Evolutionary conservation across 441 rosid species (phyloP).

Genomic region (Bocquillonia castaneifolia): DNA sequence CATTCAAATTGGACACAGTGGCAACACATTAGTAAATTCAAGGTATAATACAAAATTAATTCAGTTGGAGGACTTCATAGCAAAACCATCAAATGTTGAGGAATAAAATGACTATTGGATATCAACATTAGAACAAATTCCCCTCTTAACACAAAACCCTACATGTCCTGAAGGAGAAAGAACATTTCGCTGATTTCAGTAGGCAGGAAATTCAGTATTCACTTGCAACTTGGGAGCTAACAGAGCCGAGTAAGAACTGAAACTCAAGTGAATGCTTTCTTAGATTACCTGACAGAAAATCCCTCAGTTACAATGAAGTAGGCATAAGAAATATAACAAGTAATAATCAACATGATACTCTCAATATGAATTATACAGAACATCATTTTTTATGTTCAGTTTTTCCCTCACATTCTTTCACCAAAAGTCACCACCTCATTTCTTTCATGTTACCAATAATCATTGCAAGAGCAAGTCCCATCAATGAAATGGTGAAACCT

Average conservation of each 20-base stretch:
- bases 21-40: no score
- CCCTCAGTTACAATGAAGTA: not conserved
- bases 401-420: not conserved
- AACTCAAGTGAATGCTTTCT: not conserved
- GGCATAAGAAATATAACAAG: not conserved
- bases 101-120: no score
- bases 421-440: not conserved
- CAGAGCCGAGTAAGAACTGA: not conserved
- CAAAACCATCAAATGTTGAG: no score
- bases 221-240: not conserved
- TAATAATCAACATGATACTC: not conserved
- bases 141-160: no score
- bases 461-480: constrained; percentile 60
- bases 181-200: not conserved
- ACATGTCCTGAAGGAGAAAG: not conserved
- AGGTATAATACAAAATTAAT: no score
- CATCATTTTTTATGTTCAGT: not conserved
- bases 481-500: constrained; percentile 67
- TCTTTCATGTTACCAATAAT: constrained; percentile 43
- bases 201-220: not conserved
- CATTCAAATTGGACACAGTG: no score
- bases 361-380: not conserved
- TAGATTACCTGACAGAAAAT: not conserved
- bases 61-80: no score
- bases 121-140: no score